phyloP scores from a whole-genome alignment of 2,329 filamentous ascomycete species.

The Colletotrichum phormii region DNA sequence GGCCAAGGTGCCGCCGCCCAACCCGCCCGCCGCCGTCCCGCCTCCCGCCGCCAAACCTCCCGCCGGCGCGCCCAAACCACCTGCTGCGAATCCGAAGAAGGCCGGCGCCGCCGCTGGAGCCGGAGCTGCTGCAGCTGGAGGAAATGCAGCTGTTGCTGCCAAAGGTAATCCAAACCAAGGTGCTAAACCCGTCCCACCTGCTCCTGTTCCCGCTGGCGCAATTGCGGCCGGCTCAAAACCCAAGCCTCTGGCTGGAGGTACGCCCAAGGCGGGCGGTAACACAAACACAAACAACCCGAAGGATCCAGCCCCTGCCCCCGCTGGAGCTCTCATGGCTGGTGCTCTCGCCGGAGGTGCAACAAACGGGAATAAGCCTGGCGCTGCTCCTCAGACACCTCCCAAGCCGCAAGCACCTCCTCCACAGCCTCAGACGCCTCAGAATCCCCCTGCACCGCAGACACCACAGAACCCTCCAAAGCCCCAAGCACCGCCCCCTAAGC shows the following conservation, averaged over 20 bases:
- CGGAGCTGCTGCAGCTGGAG: constrained; percentile 15
- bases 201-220: constrained; percentile 6
- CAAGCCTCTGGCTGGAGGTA: neutral
- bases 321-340: constrained; percentile 24
- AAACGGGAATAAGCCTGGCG: neutral
- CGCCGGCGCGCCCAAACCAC: neutral
- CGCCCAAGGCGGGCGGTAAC: neutral
- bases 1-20: neutral
- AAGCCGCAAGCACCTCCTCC: constrained; percentile 6
- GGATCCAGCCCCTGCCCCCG: constrained; percentile 2
- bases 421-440: neutral
- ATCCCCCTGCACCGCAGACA: constrained; percentile 2
- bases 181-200: constrained; percentile 14
- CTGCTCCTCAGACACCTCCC: neutral
- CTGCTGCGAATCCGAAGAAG: constrained; percentile 19
- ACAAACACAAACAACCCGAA: neutral
- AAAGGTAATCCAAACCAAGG: constrained; percentile 21
- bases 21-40: neutral
- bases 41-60: neutral
- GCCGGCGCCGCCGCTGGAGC: neutral
- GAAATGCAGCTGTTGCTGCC: neutral
- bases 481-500: neutral
- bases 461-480: neutral
- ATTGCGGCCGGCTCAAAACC: neutral
- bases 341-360: constrained; percentile 9